Evolutionary conservation across 306 rosid genomes (phyloP).

Genomic region (Casuarina glauca): DNA sequence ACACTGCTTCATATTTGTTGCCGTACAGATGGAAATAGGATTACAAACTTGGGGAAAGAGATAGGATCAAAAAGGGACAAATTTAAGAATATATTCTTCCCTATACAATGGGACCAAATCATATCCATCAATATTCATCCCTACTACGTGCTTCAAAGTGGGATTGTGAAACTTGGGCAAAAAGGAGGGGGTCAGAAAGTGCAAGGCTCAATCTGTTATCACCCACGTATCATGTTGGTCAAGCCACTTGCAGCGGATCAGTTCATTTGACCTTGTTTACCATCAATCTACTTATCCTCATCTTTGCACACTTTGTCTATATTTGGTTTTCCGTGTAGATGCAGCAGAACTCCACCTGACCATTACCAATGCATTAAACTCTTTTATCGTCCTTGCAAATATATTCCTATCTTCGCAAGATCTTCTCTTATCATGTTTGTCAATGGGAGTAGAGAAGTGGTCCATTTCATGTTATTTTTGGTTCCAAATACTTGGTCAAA

Average conservation of each 20-base stretch:
- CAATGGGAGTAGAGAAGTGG: neutral
- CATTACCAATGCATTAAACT: neutral
- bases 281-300: neutral
- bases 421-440: neutral
- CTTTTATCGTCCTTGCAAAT: too few species aligned
- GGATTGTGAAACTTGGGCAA: neutral
- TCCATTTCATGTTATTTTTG: neutral
- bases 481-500: neutral
- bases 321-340: neutral
- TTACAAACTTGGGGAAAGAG: neutral
- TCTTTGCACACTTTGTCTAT: neutral
- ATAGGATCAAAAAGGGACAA: too few species aligned
- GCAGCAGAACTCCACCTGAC: neutral
- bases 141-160: neutral
- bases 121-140: too few species aligned
- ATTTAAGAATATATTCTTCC: too few species aligned
- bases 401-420: too few species aligned
- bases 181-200: neutral
- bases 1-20: neutral
- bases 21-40: neutral
- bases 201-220: neutral
- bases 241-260: conserved; percentile 42
- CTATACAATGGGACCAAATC: too few species aligned
- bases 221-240: conserved; percentile 14
- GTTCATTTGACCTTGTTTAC: conserved; percentile 33